Percentiles rank a stretch among this genome's conserved stretches.
phyloP scores from a whole-genome alignment of 2,329 filamentous ascomycete species.

The Colletotrichum kahawae region DNA sequence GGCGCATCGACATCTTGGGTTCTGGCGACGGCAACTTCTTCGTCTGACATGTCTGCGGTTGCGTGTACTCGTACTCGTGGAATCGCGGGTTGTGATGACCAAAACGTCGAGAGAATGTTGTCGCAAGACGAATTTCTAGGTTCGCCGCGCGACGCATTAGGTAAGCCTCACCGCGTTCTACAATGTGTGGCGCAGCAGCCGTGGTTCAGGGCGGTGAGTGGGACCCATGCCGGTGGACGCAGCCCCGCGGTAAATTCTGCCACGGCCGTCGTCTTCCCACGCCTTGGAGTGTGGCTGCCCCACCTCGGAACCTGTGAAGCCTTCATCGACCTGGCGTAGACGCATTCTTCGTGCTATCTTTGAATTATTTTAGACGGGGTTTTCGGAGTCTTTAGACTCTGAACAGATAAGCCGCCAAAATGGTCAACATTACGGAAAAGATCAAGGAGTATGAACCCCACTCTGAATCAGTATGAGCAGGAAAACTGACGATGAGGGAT shows the following conservation, averaged over 20 bases:
- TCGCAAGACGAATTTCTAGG: neutral
- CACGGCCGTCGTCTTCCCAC: conserved; percentile 1
- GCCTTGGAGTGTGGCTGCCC: conserved; percentile 11
- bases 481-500: conserved; percentile 26
- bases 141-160: neutral
- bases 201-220: neutral
- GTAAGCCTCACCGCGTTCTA: neutral
- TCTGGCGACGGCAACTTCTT: neutral
- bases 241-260: conserved; percentile 24
- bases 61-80: neutral
- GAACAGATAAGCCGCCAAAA: conserved; percentile 49
- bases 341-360: neutral
- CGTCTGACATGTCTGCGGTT: conserved; percentile 15
- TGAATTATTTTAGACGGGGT: neutral
- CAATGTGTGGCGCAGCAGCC: conserved; percentile 14
- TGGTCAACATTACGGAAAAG: conserved; percentile 99
- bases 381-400: conserved; percentile 1
- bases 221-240: conserved; percentile 2
- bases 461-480: neutral
- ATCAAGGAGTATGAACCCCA: conserved; percentile 85
- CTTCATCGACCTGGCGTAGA: neutral
- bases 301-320: conserved; percentile 19
- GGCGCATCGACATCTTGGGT: neutral
- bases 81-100: neutral
- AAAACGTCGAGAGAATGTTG: neutral